Evolutionary conservation across 495 filamentous ascomycete genomes (phyloP).

Genomic region (Trichocladium antarcticum): DNA sequence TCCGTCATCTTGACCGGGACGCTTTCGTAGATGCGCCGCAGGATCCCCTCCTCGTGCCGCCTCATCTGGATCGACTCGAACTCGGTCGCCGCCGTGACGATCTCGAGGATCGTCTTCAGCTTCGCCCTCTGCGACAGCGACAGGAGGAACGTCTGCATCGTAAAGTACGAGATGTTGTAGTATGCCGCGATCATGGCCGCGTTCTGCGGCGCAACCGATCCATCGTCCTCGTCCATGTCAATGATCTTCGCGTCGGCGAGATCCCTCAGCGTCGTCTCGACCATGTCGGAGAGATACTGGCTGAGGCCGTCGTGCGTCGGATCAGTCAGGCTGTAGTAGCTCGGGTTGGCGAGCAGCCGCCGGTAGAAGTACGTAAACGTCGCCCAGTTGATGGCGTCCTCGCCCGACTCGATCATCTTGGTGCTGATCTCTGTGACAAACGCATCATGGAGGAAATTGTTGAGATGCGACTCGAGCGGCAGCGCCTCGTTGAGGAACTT

Average conservation of each 20-base stretch:
- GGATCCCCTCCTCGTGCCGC: slow-evolving; percentile 78
- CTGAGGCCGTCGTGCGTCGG: slow-evolving; percentile 87
- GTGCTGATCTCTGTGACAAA: slow-evolving; percentile 96
- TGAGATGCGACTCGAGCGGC: slow-evolving; percentile 89
- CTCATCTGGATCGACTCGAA: slow-evolving; percentile 93
- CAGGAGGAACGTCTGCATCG: slow-evolving; percentile 99
- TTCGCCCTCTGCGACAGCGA: slow-evolving; percentile 81
- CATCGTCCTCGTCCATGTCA: slow-evolving; percentile 93
- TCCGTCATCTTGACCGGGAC: slow-evolving; percentile 90
- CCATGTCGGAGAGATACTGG: slow-evolving; percentile 87
- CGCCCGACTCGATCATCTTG: slow-evolving; percentile 81
- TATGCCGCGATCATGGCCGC: slow-evolving; percentile 96
- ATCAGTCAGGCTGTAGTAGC: slow-evolving; percentile 85
- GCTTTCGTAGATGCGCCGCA: slow-evolving; percentile 87
- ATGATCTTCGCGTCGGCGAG: slow-evolving; percentile 90
- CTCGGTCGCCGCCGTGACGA: slow-evolving; percentile 92
- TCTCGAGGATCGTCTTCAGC: slow-evolving; percentile 91
- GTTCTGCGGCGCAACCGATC: slow-evolving; percentile 79
- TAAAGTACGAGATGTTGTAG: slow-evolving; percentile 98
- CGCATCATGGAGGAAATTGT: slow-evolving; percentile 82
- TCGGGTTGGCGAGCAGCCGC: slow-evolving; percentile 90
- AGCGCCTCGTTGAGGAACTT: slow-evolving; percentile 97
- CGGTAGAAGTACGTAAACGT: slow-evolving; percentile 99
- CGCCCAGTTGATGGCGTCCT: slow-evolving; percentile 96
- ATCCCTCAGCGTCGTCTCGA: slow-evolving; percentile 87